Evolutionary conservation across 805 yeast species (phyloP).

Genomic region (Kuraishia hungarica): DNA sequence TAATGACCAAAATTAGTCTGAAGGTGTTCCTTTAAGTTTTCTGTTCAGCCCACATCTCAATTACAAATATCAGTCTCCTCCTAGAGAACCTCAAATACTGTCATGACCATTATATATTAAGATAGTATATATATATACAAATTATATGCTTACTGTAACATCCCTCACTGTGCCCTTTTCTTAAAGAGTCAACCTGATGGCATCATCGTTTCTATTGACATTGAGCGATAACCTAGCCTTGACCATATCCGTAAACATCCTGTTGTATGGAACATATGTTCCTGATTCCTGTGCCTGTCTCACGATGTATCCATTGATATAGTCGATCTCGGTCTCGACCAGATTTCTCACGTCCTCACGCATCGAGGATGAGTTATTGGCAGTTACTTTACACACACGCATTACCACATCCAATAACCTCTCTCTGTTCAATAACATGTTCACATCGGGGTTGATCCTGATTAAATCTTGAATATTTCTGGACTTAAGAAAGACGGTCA

Average conservation of each 20-base stretch:
- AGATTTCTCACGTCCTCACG: slow-evolving; percentile 51
- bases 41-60: too few species aligned
- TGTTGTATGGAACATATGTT: slow-evolving; percentile 37
- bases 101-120: too few species aligned
- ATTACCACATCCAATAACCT: slow-evolving; percentile 26
- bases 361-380: slow-evolving; percentile 62
- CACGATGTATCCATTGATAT: slow-evolving; percentile 75
- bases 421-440: slow-evolving; percentile 17
- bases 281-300: slow-evolving; percentile 39
- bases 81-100: too few species aligned
- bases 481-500: slow-evolving; percentile 26
- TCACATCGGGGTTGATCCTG: slow-evolving; percentile 12
- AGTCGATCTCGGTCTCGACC: slow-evolving; percentile 68
- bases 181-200: background rate
- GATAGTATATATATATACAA: too few species aligned
- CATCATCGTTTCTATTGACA: background rate
- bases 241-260: slow-evolving; percentile 36
- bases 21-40: too few species aligned
- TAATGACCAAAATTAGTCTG: too few species aligned
- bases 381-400: slow-evolving; percentile 36
- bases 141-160: too few species aligned
- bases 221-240: slow-evolving; percentile 18
- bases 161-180: background rate
- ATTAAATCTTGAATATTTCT: background rate
- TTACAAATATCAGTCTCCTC: too few species aligned